A percentile compares a stretch with the other conserved stretches of the same genome.
phyloP scores from a whole-genome alignment of 1,139 yeast genomes.

The Saccharomycopsis hybrid region DNA sequence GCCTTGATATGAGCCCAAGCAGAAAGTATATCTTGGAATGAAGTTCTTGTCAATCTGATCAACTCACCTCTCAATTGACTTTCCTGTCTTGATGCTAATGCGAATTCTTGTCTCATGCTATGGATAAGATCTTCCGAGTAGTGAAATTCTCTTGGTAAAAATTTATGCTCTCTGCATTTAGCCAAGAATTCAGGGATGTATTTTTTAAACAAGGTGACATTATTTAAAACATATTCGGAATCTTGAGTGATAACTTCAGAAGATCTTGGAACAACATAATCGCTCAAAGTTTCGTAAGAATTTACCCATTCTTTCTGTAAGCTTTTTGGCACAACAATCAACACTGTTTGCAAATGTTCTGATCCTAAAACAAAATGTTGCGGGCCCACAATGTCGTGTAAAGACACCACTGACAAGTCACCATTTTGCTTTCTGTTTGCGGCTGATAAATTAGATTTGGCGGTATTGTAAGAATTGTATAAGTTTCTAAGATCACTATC shows the following conservation, averaged over 20 bases:
- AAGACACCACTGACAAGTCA: conserved; percentile 81
- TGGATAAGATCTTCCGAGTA: conserved; percentile 75
- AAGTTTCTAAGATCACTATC: conserved; percentile 77
- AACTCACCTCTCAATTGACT: conserved; percentile 70
- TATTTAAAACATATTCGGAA: conserved; percentile 63
- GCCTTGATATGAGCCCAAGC: conserved; percentile 87
- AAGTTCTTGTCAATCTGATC: conserved; percentile 75
- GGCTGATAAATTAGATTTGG: conserved; percentile 76
- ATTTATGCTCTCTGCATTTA: conserved; percentile 76
- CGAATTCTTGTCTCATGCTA: conserved; percentile 70
- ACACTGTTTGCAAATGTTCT: conserved; percentile 76
- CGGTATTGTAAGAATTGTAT: conserved; percentile 66
- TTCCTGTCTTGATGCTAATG: conserved; percentile 68
- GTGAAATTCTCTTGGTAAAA: conserved; percentile 89
- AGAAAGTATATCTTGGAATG: conserved; percentile 76
- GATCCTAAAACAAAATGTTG: conserved; percentile 80
- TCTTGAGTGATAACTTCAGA: conserved; percentile 68
- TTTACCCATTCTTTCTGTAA: conserved; percentile 53
- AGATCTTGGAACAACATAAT: conserved; percentile 88
- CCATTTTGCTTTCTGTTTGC: conserved; percentile 93
- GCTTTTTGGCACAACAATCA: conserved; percentile 79
- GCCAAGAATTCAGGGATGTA: conserved; percentile 61
- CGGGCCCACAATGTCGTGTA: conserved; percentile 82
- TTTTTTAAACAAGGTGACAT: conserved; percentile 82
- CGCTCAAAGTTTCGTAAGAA: conserved; percentile 67